Base-by-base conservation (phyloP, 2,329 filamentous ascomycete species). In the Dactylellina parvicollis region DNA sequence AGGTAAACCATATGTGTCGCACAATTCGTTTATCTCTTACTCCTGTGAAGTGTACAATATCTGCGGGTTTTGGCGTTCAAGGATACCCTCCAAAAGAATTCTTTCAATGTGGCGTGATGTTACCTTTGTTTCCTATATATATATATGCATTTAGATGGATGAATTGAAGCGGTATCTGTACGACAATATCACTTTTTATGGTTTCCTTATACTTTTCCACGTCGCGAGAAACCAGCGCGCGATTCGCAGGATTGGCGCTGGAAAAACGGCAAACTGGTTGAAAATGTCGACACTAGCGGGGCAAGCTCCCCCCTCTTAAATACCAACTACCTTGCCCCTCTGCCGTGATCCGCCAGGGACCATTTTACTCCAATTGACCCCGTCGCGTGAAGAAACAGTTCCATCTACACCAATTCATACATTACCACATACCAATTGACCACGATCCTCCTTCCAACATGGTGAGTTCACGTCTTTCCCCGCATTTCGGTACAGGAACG, bases 71-170 rank as follows among this genome's bases (percentile, higher is more conserved):
- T 57, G 67, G 67, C 67, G 67, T 72, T 72, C 32, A 59, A 65
- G 67, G 67, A 72, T 72, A 72, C 67, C 66, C 56, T 46, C 22
- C 36, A 72, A 72, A 72, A 60, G 67, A 44, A 64, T 42, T 24
- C 16, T 59, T 60, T 49, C 50, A 38, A 34, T 50, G 47, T 20
- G 22, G 24, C 30, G 32, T 30, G 36, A 46, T 54, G 9, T 44
- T 9, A 7, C 16, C 16, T 46, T 36, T 12, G n/a, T n/a, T n/a
- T n/a, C n/a, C n/a, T n/a, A n/a, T n/a, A n/a, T n/a, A n/a, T n/a
- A n/a, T n/a, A n/a, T n/a, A n/a, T 28, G 16, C 38, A 49, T 57
- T 49, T 55, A 66, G 40, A 57, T 49, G 54, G 50, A 66, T 55
- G 50, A 24, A 30, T 59, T 67, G 62, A 47, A 67, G 52, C 62